Evolutionary conservation across 2,329 filamentous ascomycete genomes (phyloP), one percentile per base, ranked within the genome.

Genomic region (Microdochium bolleyi): DNA sequence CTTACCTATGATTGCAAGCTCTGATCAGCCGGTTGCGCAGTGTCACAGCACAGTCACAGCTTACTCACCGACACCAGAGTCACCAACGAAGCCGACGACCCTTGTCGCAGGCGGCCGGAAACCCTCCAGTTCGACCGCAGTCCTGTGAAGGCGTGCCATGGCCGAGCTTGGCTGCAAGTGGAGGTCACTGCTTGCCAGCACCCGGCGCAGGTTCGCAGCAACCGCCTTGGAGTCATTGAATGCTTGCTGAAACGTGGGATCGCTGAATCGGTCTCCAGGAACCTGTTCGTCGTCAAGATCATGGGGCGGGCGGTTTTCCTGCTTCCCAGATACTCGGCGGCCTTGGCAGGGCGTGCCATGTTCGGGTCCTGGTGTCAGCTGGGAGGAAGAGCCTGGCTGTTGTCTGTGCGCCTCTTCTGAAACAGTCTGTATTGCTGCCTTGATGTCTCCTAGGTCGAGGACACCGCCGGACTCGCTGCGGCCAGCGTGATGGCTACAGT

Each of bases 21-120:
- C 14, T 22, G n/a, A 22, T 24, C n/a, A 25, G 30, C 50, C 48
- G 49, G 37, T 10, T 30, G 21, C 14, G 21, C n/a, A 22, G n/a
- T 30, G 9, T 24, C 41, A 4, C 8, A 30, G 50, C 22, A 24
- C 16, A 48, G 9, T 14, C n/a, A 24, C 44, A 9, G 38, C 8
- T n/a, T 24, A 44, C 67, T 57, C 57, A 73, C 72, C 72, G 32
- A 70, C 72, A 3, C 75, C 75, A 13, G 74, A 75, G 54, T 76
- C 74, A 0, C 75, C 75, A 0, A 78, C 72, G 38, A 78, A 70
- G 0, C 73, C 75, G 1, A 78, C 72, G 3, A 60, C 73, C 16
- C 73, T 63, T 2, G 64, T 70, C 0, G 69, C 63, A 0, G 69
- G 69, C 24, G 67, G 69, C 19, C 68, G 57, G 48, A 75, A 77